phyloP scores from a whole-genome alignment of 768 basidiomycete genomes.

The Terana coerulea region DNA sequence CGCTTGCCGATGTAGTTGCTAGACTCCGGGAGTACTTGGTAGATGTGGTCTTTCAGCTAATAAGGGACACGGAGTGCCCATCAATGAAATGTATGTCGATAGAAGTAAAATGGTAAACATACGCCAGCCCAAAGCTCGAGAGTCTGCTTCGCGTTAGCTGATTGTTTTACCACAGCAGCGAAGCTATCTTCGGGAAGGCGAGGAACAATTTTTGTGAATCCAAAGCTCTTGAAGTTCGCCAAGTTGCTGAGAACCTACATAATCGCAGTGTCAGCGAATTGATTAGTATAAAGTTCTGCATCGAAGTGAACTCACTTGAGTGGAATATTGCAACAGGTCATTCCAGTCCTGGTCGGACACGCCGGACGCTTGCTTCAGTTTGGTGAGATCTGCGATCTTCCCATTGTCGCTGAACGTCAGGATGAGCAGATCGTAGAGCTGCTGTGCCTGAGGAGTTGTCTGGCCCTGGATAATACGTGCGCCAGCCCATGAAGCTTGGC shows the following conservation, averaged over 20 bases:
- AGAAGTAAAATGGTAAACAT: conserved; percentile 15
- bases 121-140: conserved; percentile 62
- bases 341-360: conserved; percentile 62
- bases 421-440: conserved; percentile 70
- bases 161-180: conserved; percentile 54
- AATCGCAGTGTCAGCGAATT: background rate
- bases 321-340: conserved; percentile 65
- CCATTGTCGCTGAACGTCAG: conserved; percentile 61
- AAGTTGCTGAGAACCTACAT: conserved; percentile 56
- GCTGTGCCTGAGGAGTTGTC: conserved; percentile 70
- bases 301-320: conserved; percentile 47
- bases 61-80: no score
- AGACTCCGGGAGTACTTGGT: conserved; percentile 58
- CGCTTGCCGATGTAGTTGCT: conserved; percentile 80
- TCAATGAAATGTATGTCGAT: conserved; percentile 3
- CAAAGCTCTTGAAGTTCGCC: conserved; percentile 77
- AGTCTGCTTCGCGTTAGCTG: conserved; percentile 55
- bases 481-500: conserved; percentile 78
- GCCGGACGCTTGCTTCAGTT: conserved; percentile 50
- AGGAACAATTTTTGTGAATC: conserved; percentile 83
- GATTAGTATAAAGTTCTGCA: background rate
- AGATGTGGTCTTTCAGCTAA: conserved; percentile 74
- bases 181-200: conserved; percentile 62
- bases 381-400: conserved; percentile 51
- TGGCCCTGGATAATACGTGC: conserved; percentile 81